A percentile compares a stretch with the other conserved stretches of the same genome.
Evolutionary conservation across 2,329 filamentous ascomycete genomes (phyloP).

Genomic region (Aspergillus bombycis): DNA sequence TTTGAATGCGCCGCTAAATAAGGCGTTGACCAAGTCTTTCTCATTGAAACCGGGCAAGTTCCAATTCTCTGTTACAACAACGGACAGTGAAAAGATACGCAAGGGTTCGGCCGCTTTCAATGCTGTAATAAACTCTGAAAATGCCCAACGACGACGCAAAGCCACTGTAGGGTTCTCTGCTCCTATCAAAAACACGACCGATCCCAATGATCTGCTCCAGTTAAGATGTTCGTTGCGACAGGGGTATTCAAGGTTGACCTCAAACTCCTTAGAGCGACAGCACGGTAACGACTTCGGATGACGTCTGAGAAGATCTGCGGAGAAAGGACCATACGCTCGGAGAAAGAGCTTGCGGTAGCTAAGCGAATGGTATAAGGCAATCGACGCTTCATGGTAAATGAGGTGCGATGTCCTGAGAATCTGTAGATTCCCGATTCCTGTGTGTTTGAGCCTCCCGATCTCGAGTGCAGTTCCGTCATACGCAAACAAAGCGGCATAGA

Average conservation of each 20-base stretch:
- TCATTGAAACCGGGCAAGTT: constrained; percentile 21
- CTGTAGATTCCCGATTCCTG: constrained; percentile 11
- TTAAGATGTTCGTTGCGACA: constrained; percentile 10
- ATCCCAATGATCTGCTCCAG: constrained; percentile 15
- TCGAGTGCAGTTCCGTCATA: constrained; percentile 16
- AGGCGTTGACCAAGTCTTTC: constrained; percentile 16
- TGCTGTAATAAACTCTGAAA: constrained; percentile 17
- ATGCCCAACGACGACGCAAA: constrained; percentile 18
- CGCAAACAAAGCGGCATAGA: constrained; percentile 18
- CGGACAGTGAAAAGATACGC: constrained; percentile 14
- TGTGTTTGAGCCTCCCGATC: constrained; percentile 13
- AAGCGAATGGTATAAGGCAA: constrained; percentile 21
- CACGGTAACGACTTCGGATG: constrained; percentile 13
- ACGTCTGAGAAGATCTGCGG: constrained; percentile 16
- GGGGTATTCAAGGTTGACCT: constrained; percentile 9
- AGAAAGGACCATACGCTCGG: constrained; percentile 15
- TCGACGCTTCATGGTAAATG: constrained; percentile 24
- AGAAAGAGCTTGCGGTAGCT: constrained; percentile 20
- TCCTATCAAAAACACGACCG: constrained; percentile 19
- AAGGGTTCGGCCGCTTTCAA: constrained; percentile 15
- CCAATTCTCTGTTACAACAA: constrained; percentile 23
- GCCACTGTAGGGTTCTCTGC: constrained; percentile 14
- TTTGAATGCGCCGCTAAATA: constrained; percentile 21
- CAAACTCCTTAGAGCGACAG: constrained; percentile 10
- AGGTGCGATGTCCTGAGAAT: constrained; percentile 21